Evolutionary conservation across 176 grass and related monocot species (phyloP), one percentile per base, ranked within the genome.

Genomic region (Eleusine indica): DNA sequence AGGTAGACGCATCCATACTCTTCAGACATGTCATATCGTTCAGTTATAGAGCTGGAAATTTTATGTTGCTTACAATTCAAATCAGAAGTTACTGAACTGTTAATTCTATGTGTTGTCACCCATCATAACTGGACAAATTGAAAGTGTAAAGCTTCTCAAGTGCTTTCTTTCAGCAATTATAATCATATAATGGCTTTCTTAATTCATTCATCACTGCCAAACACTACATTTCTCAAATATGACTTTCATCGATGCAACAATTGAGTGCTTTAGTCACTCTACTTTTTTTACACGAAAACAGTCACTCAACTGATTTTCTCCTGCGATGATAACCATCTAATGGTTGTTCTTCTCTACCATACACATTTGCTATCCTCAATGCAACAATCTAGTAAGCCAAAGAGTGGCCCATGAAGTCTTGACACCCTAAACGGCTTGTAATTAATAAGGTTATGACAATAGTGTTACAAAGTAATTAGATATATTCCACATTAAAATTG

Each of bases 1-100:
- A 67, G 13, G 58, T 39, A 63, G 29, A 74, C 12, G 6, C 41
- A 61, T 70, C 30, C 42, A 75, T 73, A 78, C 49, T 70, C 19
- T 56, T 44, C 52, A 86, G 14, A 9, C 7, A 73, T 56, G n/a
- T 66, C 35, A 56, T 68, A 7, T 68, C 19, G 40, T 42, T 5
- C 19, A 70, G 10, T 79, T 21, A 61, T 63, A 70, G 15, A 41
- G 17, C 43, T 2, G 9, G n/a, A 25, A 76, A 61, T 6, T 58
- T 72, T 72, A 65, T 47, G 19, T 12, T 64, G 58, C 19, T 64
- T 83, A 12, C 2, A 46, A 41, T 75, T 66, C 44, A 83, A 48
- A 83, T 37, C n/a, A 3, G 35, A 54, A 15, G 46, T 42, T 67
- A 41, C 38, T 29, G 35, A 84, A 43, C 16, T 66, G 12, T 28